A percentile compares a stretch with the other conserved stretches of the same genome.
These are phyloP conservation scores for sunflower (Helianthus annuus) DNA, from an alignment of 129 eudicot genomes.

Conservation along the genomic window HanXRQr2.0-SUNRISE NC_035441.2:136886611-136887110, in stretches of 20 bases:
- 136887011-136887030: background rate
- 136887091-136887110: slow-evolving; percentile 95
- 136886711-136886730: slow-evolving; percentile 70
- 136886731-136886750: slow-evolving; percentile 72
- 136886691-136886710: slow-evolving; percentile 51
- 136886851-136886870: slow-evolving; percentile 88
- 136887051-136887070: background rate
- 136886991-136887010: slow-evolving; percentile 19
- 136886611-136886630: slow-evolving; percentile 64
- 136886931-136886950: slow-evolving; percentile 73
- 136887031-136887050: background rate
- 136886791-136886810: slow-evolving; percentile 56
- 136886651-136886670: slow-evolving; percentile 67
- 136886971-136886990: slow-evolving; percentile 83
- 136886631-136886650: slow-evolving; percentile 58
- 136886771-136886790: slow-evolving; percentile 57
- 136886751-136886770: slow-evolving; percentile 72
- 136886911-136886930: slow-evolving; percentile 74
- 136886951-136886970: slow-evolving; percentile 76
- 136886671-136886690: slow-evolving; percentile 59
- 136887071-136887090: slow-evolving; percentile 73
- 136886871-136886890: slow-evolving; percentile 81
- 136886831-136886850: slow-evolving; percentile 88
- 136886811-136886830: slow-evolving; percentile 77
- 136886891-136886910: slow-evolving; percentile 79